phyloP scores from a whole-genome alignment of 2,329 filamentous ascomycete genomes.

The Sporothrix brasiliensis region DNA sequence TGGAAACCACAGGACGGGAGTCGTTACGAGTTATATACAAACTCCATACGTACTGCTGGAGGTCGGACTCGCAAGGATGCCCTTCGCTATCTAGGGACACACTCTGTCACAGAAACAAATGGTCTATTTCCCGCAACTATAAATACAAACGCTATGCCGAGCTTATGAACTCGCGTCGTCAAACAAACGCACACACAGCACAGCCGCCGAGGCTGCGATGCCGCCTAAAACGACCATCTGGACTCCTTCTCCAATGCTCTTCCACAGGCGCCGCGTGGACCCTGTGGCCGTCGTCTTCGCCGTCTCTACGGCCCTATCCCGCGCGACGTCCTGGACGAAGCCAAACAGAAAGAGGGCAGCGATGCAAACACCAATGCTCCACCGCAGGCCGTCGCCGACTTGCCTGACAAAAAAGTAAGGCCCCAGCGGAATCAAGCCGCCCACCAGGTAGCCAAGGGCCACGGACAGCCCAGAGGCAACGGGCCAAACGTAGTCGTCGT shows the following conservation, averaged over 20 bases:
- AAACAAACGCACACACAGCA: slow-evolving; percentile 41
- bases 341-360: slow-evolving; percentile 42
- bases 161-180: slow-evolving; percentile 32
- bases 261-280: slow-evolving; percentile 33
- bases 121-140: too few species aligned
- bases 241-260: slow-evolving; percentile 39
- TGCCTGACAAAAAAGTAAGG: slow-evolving; percentile 41
- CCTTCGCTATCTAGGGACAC: too few species aligned
- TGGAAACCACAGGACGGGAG: too few species aligned
- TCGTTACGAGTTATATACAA: too few species aligned
- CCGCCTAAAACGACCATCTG: slow-evolving; percentile 43
- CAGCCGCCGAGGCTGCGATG: slow-evolving; percentile 41
- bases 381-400: slow-evolving; percentile 41
- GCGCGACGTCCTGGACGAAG: slow-evolving; percentile 36
- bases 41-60: too few species aligned
- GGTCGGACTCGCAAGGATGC: too few species aligned
- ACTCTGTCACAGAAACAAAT: too few species aligned
- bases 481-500: slow-evolving; percentile 35
- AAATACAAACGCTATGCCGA: too few species aligned
- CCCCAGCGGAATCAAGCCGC: slow-evolving; percentile 41
- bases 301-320: too few species aligned
- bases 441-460: slow-evolving; percentile 41
- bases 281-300: too few species aligned
- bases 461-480: slow-evolving; percentile 40
- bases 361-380: slow-evolving; percentile 42